A percentile compares a stretch with the other conserved stretches of the same genome.
These are phyloP conservation scores for Scleromitrula shiraiana DNA, from an alignment of 2,329 filamentous ascomycete genomes.

Conservation along the genomic window DNA sequence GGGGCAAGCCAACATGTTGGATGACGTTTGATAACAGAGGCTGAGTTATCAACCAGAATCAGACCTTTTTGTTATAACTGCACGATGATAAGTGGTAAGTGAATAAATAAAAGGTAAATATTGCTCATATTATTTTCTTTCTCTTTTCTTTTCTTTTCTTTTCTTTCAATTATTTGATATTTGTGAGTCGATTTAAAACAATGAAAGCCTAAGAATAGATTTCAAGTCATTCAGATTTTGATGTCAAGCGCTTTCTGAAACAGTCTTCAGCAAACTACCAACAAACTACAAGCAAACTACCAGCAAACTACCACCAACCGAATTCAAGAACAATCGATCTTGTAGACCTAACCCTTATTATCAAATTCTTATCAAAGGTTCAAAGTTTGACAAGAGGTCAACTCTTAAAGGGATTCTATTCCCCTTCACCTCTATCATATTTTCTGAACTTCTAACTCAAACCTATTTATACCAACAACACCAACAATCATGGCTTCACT, in stretches of 20 bases:
- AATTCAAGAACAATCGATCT: conserved; percentile 1
- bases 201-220: conserved; percentile 3
- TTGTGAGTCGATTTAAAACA: not conserved
- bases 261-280: not conserved
- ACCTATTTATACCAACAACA: not conserved
- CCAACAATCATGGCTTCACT: conserved; percentile 42
- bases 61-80: conserved; percentile 1
- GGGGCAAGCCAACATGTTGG: no score
- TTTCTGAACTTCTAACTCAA: no score
- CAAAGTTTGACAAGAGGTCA: no score
- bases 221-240: not conserved
- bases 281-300: not conserved
- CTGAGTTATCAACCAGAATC: conserved; percentile 7
- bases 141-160: not conserved
- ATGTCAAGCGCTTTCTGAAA: conserved; percentile 11
- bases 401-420: no score
- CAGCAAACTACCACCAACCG: conserved; percentile 2
- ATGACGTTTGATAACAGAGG: conserved; percentile 8
- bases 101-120: not conserved
- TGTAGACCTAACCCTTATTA: not conserved
- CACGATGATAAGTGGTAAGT: not conserved
- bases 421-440: no score
- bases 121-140: not conserved
- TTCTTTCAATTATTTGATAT: conserved; percentile 4
- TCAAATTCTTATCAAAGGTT: not conserved